A percentile compares a stretch with the other conserved stretches of the same genome.
Evolutionary conservation across 2,329 filamentous ascomycete species (phyloP).

Genomic region (Daldinia sp.): DNA sequence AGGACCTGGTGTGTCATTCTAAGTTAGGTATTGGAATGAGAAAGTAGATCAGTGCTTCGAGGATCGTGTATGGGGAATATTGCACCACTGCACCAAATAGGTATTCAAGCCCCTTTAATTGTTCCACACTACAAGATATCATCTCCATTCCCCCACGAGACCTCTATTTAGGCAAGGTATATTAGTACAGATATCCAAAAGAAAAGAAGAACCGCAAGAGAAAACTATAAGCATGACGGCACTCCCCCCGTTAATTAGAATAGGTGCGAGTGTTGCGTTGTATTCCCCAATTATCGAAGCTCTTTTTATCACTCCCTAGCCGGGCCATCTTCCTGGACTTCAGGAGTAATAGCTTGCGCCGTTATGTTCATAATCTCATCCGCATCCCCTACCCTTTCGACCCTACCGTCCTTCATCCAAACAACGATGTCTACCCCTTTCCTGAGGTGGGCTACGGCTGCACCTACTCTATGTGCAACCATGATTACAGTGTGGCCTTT

Average conservation of each 20-base stretch:
- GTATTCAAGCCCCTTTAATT: not conserved
- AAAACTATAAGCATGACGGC: no score
- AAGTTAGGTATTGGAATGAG: not conserved
- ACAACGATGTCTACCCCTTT: slow-evolving; percentile 47
- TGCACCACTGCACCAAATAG: not conserved
- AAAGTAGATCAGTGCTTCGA: not conserved
- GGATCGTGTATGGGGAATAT: not conserved
- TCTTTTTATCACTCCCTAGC: not conserved
- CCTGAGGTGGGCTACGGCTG: slow-evolving; percentile 43
- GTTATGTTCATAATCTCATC: slow-evolving; percentile 8
- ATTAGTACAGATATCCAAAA: not conserved
- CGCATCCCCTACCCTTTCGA: slow-evolving; percentile 28
- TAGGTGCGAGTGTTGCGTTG: not conserved
- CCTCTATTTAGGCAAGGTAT: not conserved
- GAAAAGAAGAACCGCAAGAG: not conserved
- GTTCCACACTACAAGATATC: not conserved
- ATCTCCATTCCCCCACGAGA: not conserved
- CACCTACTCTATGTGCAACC: slow-evolving; percentile 53
- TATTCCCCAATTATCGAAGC: not conserved
- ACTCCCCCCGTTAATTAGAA: no score
- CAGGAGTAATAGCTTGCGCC: not conserved
- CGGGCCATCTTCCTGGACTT: not conserved
- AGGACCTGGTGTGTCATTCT: slow-evolving; percentile 17
- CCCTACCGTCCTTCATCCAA: slow-evolving; percentile 46
- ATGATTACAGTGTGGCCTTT: slow-evolving; percentile 52